Evolutionary conservation across 2,329 filamentous ascomycete genomes (phyloP).

Genomic region (Scedosporium apiospermum): DNA sequence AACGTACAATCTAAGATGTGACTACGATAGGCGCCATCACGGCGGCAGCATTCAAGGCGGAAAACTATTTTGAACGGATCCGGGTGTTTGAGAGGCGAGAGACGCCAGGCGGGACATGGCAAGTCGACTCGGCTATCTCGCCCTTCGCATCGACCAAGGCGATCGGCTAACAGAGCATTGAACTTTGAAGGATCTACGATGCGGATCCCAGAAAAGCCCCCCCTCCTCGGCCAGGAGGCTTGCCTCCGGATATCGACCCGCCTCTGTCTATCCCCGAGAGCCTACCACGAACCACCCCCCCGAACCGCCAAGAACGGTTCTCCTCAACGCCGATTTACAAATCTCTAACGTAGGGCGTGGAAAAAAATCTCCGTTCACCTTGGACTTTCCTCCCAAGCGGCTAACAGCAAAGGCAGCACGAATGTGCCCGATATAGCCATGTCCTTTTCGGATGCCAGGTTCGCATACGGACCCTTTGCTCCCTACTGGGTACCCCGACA

Average conservation of each 20-base stretch:
- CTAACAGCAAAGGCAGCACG: conserved; percentile 24
- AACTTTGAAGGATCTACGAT: conserved; percentile 39
- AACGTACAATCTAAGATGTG: neutral
- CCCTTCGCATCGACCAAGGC: neutral
- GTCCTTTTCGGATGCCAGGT: conserved; percentile 42
- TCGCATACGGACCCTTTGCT: conserved; percentile 46
- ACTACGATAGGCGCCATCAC: conserved; percentile 30
- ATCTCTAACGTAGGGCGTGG: conserved; percentile 36
- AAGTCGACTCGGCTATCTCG: neutral
- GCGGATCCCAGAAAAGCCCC: conserved; percentile 24
- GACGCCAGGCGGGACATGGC: conserved; percentile 36
- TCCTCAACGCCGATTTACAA: conserved; percentile 40
- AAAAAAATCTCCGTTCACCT: too few relatives aligned
- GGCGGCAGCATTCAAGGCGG: conserved; percentile 34
- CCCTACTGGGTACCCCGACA: conserved; percentile 45
- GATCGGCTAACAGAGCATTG: neutral
- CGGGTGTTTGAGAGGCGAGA: conserved; percentile 32
- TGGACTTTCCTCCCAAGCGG: neutral
- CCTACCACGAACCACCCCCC: conserved; percentile 29
- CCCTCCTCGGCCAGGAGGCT: conserved; percentile 28
- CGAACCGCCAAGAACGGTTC: conserved; percentile 34
- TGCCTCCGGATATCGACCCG: conserved; percentile 35
- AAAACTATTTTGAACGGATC: conserved; percentile 31
- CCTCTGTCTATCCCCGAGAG: conserved; percentile 31
- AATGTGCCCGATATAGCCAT: conserved; percentile 49